These are phyloP conservation scores for Penicillium nordicum DNA, from an alignment of 2,329 filamentous ascomycete genomes.

Conservation along the genomic window DNA sequence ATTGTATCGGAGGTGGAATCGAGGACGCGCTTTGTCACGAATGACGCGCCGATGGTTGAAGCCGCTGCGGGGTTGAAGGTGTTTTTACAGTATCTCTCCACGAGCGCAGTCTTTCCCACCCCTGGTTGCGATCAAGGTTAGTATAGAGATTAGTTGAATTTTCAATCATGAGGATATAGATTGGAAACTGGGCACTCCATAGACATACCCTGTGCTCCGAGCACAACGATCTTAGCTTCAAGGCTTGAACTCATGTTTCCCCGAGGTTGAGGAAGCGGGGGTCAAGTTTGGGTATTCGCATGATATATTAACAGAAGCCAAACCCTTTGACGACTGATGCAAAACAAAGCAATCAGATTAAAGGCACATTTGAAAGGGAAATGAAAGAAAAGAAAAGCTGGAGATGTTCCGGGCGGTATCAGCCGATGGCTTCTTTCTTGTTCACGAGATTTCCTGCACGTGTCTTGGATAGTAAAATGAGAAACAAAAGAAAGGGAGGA, in stretches of 20 bases:
- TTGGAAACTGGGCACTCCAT: not conserved
- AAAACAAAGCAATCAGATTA: not conserved
- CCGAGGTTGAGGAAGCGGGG: slow-evolving; percentile 30
- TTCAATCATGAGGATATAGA: not conserved
- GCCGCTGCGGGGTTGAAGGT: slow-evolving; percentile 44
- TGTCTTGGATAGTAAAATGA: not conserved
- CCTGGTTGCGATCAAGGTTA: slow-evolving; percentile 30
- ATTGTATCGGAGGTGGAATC: slow-evolving; percentile 82
- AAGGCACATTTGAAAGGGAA: not conserved
- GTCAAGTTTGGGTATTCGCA: slow-evolving; percentile 28
- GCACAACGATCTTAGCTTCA: slow-evolving; percentile 53
- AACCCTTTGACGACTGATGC: not conserved
- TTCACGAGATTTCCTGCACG: not conserved
- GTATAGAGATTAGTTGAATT: not conserved
- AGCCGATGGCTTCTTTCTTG: not conserved
- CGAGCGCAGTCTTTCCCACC: slow-evolving; percentile 53
- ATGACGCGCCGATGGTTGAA: slow-evolving; percentile 76
- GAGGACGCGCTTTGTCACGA: slow-evolving; percentile 73
- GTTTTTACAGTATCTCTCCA: slow-evolving; percentile 50
- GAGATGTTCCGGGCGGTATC: not conserved
- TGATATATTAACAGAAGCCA: slow-evolving; percentile 20
- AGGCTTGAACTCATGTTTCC: slow-evolving; percentile 46
- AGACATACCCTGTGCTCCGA: slow-evolving; percentile 48
- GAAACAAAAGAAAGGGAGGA: not conserved
- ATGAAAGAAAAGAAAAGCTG: not conserved